Evolutionary conservation across 345 rosid genomes (phyloP), one percentile per base, ranked within the genome.

Genomic region (Noccaea bulbosa): DNA sequence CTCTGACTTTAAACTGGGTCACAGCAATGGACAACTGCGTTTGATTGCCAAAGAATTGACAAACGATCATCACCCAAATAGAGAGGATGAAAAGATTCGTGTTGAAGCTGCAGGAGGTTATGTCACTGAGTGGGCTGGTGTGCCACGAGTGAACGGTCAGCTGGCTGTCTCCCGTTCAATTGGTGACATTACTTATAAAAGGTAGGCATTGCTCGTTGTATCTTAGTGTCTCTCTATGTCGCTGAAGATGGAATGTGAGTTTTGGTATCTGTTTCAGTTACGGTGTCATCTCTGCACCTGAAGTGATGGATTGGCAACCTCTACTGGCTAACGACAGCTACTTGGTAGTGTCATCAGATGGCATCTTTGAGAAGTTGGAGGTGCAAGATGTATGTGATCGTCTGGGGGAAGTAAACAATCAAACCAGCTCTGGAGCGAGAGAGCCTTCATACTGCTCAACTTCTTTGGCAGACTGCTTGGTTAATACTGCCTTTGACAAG

Each of bases 341-440:
- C 79, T 78, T 93, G 78, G 92, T 93, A 59, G 96, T 82, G 77
- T 96, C 96, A 71, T 83, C 98, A n/a, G 98, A 93, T 86, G 98
- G 98, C 50, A 69, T 93, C 72, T 90, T 93, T 79, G 98, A 90
- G 78, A 87, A 84, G 73, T 62, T 87, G 81, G 80, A 85, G 72
- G 73, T 83, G 72, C 92, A 88, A 70, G 92, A 88, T 33, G 96
- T 86, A 48, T 90, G 98, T 63, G 93, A 93, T 83, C 59, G 86
- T 78, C 69, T 93, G 30, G 81, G 87, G 89, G 92, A 87, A 75
- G 84, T 74, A 46, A 81, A 78, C 20, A 62, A 71, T 22, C 79
- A 76, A 60, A 86, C 78, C 55, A 70, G 73, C 20, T 52, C 67
- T 53, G 72, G 79, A 47, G 73, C 82, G 9, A 83, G 80, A 64